phyloP scores from a whole-genome alignment of 768 basidiomycete genomes.

The Mycena sanguinolenta region DNA sequence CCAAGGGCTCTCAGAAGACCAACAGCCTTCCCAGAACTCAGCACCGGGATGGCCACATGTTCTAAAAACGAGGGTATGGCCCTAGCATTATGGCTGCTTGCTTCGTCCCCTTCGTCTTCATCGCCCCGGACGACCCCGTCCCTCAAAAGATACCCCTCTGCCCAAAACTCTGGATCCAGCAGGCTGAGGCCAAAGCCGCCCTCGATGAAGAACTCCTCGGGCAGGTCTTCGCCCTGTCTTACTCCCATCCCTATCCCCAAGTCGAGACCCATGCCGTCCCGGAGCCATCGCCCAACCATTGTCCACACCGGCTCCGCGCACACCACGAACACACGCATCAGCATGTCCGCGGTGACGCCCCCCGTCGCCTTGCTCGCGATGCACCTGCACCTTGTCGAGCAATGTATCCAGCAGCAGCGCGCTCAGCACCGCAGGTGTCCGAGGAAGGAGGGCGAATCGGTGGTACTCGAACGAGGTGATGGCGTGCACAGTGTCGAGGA shows the following conservation, averaged over 20 bases:
- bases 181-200: constrained; percentile 55
- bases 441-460: constrained; percentile 39
- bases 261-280: constrained; percentile 74
- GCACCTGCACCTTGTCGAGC: constrained; percentile 67
- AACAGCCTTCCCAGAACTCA: constrained; percentile 81
- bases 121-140: constrained; percentile 51
- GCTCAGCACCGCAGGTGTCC: constrained; percentile 65
- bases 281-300: constrained; percentile 80
- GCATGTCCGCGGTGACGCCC: constrained; percentile 62
- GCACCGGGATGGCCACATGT: constrained; percentile 68
- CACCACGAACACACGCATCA: constrained; percentile 73
- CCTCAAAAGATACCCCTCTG: constrained; percentile 74
- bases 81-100: constrained; percentile 45
- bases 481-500: constrained; percentile 63
- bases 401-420: constrained; percentile 74
- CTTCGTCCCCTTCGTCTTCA: constrained; percentile 33
- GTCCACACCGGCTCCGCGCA: constrained; percentile 81
- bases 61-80: constrained; percentile 73
- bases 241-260: constrained; percentile 49
- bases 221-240: constrained; percentile 57
- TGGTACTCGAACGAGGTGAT: constrained; percentile 45
- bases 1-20: constrained; percentile 79
- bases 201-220: constrained; percentile 88
- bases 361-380: constrained; percentile 69
- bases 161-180: constrained; percentile 84